Base-by-base conservation (phyloP, 768 basidiomycete species). In the Russula ochroleuca region DNA sequence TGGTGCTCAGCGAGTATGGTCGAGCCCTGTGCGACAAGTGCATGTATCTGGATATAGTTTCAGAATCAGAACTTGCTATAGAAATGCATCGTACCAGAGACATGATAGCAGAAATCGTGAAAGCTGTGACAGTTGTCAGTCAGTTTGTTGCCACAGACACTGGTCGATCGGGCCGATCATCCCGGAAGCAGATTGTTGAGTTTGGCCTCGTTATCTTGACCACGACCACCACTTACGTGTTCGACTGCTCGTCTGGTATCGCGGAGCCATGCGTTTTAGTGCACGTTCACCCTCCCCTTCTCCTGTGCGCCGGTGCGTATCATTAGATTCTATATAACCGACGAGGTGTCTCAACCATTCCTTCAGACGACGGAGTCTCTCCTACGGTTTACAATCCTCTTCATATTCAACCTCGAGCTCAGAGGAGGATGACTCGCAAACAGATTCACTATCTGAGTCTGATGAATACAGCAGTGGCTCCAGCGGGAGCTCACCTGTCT, bases 1-100 rank as follows among this genome's bases (percentile, higher is more conserved):
- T 88, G 85, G 73, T 93, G 87, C 71, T 95, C 93, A 19, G 91
- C 93, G n/a, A 97, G 81, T 67, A 98, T 87, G 19, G 82, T 85
- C 11, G 86, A 68, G 0, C 86, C 92, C 71, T 84, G 80, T 43
- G 94, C 87, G 6, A 97, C 87, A 50, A 94, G 80, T 43, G 91
- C 89, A 67, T 94, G 92, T 67, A 95, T 88, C 88, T 90, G 56
- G 2, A 33, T 4, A 31, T 41, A 47, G 2, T n/a, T 28, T 54
- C 37, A 54, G 52, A 58, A 31, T 21, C 17, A 31, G 45, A 33
- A 17, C n/a, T 25, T 23, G 21, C n/a, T 23, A 10, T n/a, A n/a
- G 5, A 28, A 23, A 60, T 5, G 8, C 1, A 7, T 48, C 51
- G 37, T 17, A 66, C 65, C 10, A 66, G 50, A 58, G 65, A 66